Conservation (phyloP, 208 protist species). For the Trypanosomatidae sp. region DNA sequence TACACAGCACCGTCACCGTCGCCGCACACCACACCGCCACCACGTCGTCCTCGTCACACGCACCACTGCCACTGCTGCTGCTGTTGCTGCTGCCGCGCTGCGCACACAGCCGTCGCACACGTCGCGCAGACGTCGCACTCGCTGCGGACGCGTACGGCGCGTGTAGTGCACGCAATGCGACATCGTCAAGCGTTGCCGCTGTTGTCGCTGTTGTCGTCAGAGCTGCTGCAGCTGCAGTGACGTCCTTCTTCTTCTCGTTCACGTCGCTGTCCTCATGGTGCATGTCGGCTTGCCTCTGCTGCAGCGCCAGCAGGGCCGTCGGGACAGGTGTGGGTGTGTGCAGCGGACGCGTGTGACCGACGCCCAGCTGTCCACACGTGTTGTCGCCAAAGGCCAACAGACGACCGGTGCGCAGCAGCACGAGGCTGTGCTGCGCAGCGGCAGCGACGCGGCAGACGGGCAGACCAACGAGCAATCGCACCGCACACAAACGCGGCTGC, state of each 20-base stretch:
- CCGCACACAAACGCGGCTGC: constrained; percentile 51
- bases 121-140: constrained; percentile 53
- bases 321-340: constrained; percentile 17
- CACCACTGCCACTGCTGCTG: constrained; percentile 6
- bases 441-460: constrained; percentile 34
- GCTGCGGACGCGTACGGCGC: constrained; percentile 46
- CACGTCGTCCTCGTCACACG: constrained; percentile 8
- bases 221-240: too few relatives aligned
- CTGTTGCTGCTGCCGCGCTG: constrained; percentile 11
- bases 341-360: constrained; percentile 38
- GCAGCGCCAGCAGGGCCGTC: too few relatives aligned
- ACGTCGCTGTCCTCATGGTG: not conserved
- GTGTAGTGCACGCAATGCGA: constrained; percentile 27
- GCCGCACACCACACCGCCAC: constrained; percentile 13
- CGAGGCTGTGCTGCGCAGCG: constrained; percentile 62
- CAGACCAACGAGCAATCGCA: constrained; percentile 65
- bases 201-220: not conserved
- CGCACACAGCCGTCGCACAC: constrained; percentile 38
- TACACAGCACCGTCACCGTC: constrained; percentile 27
- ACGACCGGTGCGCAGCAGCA: constrained; percentile 52
- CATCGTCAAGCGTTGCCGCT: constrained; percentile 25
- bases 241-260: not conserved
- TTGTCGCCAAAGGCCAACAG: constrained; percentile 78
- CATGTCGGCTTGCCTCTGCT: too few relatives aligned
- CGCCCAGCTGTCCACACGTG: constrained; percentile 57